Evolutionary conservation across 2,329 filamentous ascomycete species (phyloP).

Genomic region (Cladophialophora yegresii): DNA sequence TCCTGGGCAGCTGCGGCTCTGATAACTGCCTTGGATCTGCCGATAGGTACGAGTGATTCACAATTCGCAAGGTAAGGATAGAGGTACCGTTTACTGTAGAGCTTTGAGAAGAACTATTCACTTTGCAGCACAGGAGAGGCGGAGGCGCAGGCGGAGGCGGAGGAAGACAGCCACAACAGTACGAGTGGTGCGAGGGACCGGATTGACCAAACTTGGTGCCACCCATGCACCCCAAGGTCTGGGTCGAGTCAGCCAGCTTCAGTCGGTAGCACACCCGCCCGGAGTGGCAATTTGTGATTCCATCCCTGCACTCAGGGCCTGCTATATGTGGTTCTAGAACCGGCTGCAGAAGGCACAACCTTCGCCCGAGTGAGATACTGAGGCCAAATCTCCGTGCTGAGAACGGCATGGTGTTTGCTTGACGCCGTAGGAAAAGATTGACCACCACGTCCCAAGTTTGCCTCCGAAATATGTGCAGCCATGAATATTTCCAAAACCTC

Average conservation of each 20-base stretch:
- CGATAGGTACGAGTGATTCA: not conserved
- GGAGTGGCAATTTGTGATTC: not conserved
- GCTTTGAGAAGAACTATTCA: not conserved
- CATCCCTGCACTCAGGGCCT: not conserved
- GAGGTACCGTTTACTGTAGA: not conserved
- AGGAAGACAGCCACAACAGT: not conserved
- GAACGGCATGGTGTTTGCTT: not conserved
- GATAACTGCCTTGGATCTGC: not conserved
- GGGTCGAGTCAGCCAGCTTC: not conserved
- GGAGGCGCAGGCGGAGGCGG: not conserved
- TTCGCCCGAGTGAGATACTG: not conserved
- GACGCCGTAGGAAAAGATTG: not conserved
- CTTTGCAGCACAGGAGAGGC: not conserved
- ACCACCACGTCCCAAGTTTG: not conserved
- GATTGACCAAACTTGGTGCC: not conserved
- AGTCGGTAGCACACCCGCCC: not conserved
- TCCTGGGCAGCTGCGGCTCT: not conserved
- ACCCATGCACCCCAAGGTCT: not conserved
- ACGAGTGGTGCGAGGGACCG: not conserved
- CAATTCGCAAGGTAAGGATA: not conserved
- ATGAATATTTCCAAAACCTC: constrained; percentile 52
- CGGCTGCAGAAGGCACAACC: not conserved
- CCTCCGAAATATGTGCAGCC: constrained; percentile 44
- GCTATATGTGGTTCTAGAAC: not conserved
- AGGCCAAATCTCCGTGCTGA: not conserved